Conservation (phyloP, 352 stramenopile species). For the Phytopythium mirpurense region DNA sequence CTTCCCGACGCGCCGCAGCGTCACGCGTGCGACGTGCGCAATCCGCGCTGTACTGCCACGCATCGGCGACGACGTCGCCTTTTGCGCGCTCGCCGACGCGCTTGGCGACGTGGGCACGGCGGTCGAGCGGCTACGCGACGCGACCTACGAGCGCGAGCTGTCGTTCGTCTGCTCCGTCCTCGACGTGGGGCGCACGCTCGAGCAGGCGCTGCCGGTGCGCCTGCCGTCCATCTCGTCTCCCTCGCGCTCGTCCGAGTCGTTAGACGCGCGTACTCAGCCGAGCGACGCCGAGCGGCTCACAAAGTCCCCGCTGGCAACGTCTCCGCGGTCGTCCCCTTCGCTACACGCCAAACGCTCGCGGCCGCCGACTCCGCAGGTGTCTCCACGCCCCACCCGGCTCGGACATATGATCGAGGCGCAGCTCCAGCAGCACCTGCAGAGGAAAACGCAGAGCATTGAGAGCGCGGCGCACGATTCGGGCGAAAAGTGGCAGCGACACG, state of each 20-base stretch:
- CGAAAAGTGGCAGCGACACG: neutral
- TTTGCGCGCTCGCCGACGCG: slow-evolving; percentile 53
- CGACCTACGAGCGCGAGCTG: slow-evolving; percentile 52
- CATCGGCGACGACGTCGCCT: slow-evolving; percentile 44
- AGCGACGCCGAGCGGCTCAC: neutral
- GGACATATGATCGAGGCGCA: slow-evolving; percentile 38
- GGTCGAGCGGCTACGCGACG: slow-evolving; percentile 46
- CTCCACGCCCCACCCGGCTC: slow-evolving; percentile 14
- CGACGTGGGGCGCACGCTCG: slow-evolving; percentile 22
- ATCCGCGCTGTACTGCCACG: slow-evolving; percentile 37
- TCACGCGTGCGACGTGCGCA: slow-evolving; percentile 15
- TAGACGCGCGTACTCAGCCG: no score
- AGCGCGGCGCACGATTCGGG: slow-evolving; percentile 5
- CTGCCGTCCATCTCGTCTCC: slow-evolving; percentile 29
- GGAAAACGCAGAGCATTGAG: neutral
- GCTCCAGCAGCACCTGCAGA: slow-evolving; percentile 29
- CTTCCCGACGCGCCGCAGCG: slow-evolving; percentile 40
- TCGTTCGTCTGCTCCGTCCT: slow-evolving; percentile 48
- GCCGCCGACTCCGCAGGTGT: neutral
- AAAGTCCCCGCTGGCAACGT: neutral
- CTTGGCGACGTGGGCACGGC: slow-evolving; percentile 39
- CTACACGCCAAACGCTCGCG: neutral
- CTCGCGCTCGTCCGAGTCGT: neutral
- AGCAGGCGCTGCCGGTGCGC: slow-evolving; percentile 13
- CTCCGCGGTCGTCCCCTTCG: neutral